Evolutionary conservation across 2,329 filamentous ascomycete species (phyloP).

Genomic region (Akanthomyces lecanii): DNA sequence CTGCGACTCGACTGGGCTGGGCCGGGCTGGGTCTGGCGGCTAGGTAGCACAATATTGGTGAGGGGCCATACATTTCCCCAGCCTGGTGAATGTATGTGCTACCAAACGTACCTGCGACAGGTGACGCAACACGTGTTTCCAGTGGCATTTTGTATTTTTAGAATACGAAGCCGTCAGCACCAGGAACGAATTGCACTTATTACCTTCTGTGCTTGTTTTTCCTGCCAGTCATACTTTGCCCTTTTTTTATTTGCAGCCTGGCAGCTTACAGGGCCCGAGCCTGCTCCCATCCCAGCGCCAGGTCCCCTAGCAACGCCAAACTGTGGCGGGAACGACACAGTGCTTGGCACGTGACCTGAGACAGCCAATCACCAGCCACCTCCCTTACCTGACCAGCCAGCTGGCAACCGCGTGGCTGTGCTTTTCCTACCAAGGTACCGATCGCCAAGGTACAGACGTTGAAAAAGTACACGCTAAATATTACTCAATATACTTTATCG

Average conservation of each 20-base stretch:
- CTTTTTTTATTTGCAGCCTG: neutral
- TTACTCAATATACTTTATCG: no score
- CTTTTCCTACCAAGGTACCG: neutral
- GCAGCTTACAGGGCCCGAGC: neutral
- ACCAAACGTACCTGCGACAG: slow-evolving; percentile 13
- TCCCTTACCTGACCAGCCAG: neutral
- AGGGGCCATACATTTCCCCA: neutral
- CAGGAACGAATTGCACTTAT: no score
- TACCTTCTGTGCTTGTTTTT: neutral
- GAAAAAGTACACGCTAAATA: no score
- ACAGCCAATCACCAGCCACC: neutral
- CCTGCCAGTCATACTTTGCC: neutral
- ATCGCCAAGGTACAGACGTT: no score
- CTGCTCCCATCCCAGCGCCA: neutral
- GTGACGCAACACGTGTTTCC: slow-evolving; percentile 9
- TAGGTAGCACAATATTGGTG: neutral
- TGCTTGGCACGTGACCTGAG: neutral
- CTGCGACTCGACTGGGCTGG: neutral
- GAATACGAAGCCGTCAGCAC: neutral
- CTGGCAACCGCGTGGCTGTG: neutral
- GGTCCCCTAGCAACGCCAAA: slow-evolving; percentile 5
- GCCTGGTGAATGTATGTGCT: neutral
- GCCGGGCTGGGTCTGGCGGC: neutral
- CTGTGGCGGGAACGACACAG: neutral
- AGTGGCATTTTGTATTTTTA: neutral